A percentile compares a stretch with the other conserved stretches of the same genome.
phyloP scores from a whole-genome alignment of 2,329 filamentous ascomycete species.

The Pseudogymnoascus sp. region DNA sequence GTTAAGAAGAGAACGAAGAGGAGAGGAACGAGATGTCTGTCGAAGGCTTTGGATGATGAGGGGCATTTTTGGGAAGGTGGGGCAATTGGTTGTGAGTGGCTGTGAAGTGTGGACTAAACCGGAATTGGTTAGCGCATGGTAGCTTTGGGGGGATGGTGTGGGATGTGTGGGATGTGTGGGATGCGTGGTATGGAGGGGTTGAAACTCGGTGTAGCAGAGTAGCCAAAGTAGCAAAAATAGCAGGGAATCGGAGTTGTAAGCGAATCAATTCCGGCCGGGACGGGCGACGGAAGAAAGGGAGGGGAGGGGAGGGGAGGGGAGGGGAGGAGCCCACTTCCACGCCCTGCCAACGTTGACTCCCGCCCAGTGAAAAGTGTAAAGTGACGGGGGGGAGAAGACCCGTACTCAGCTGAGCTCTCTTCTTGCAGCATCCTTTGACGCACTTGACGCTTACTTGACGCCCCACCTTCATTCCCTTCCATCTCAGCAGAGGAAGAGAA shows the following conservation, averaged over 20 bases:
- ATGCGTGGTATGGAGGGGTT: conserved; percentile 13
- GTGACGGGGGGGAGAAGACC: neutral
- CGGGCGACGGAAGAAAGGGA: neutral
- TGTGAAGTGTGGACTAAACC: conserved; percentile 19
- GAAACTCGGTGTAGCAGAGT: neutral
- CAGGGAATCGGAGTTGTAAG: neutral
- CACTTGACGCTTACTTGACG: neutral
- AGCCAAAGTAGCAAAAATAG: neutral
- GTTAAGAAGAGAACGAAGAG: conserved; percentile 28
- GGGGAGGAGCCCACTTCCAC: neutral
- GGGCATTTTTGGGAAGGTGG: conserved; percentile 31
- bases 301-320: no score
- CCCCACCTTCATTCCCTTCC: neutral
- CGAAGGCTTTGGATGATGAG: conserved; percentile 27
- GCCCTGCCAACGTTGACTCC: neutral
- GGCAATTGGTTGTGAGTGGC: conserved; percentile 29
- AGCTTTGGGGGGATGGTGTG: conserved; percentile 23
- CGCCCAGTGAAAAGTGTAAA: neutral
- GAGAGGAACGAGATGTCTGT: conserved; percentile 26
- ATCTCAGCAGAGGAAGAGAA: neutral
- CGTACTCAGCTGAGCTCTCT: neutral
- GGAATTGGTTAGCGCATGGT: conserved; percentile 26
- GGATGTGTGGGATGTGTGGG: conserved; percentile 8
- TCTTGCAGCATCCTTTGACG: neutral
- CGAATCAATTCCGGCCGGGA: neutral